Evolutionary conservation across 306 rosid genomes (phyloP).

Genomic region (Pueraria montana): DNA sequence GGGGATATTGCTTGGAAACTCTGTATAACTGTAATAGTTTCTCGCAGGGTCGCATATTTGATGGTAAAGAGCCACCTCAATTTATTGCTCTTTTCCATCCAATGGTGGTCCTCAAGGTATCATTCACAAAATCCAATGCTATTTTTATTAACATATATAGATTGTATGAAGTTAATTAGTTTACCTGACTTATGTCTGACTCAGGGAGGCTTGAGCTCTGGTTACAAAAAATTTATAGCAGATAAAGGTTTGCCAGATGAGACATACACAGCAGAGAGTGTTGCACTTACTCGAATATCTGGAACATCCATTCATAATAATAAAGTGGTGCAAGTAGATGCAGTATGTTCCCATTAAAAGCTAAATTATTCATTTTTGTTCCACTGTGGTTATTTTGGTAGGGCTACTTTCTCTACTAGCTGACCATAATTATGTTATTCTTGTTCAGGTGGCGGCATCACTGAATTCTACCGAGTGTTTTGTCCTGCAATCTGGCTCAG

Average conservation of each 20-base stretch:
- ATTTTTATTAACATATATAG: constrained; percentile 21
- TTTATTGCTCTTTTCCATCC: constrained; percentile 94
- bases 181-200: constrained; percentile 49
- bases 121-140: constrained; percentile 29
- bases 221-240: constrained; percentile 74
- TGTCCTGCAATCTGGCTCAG: constrained; percentile 91
- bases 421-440: constrained; percentile 35
- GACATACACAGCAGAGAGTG: constrained; percentile 72
- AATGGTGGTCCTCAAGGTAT: constrained; percentile 94
- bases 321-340: constrained; percentile 89
- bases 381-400: constrained; percentile 23
- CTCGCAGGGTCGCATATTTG: constrained; percentile 88
- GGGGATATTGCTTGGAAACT: constrained; percentile 38
- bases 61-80: constrained; percentile 96
- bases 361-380: constrained; percentile 34
- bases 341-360: constrained; percentile 66
- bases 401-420: constrained; percentile 41
- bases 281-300: constrained; percentile 86
- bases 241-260: constrained; percentile 86
- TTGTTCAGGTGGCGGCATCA: constrained; percentile 84
- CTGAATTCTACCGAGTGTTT: constrained; percentile 88
- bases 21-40: constrained; percentile 49
- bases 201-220: constrained; percentile 97
- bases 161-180: constrained; percentile 38
- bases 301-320: constrained; percentile 86